Evolutionary conservation across 83 land plant species (phyloP).

Genomic region (Diphasiastrum complanatum): DNA sequence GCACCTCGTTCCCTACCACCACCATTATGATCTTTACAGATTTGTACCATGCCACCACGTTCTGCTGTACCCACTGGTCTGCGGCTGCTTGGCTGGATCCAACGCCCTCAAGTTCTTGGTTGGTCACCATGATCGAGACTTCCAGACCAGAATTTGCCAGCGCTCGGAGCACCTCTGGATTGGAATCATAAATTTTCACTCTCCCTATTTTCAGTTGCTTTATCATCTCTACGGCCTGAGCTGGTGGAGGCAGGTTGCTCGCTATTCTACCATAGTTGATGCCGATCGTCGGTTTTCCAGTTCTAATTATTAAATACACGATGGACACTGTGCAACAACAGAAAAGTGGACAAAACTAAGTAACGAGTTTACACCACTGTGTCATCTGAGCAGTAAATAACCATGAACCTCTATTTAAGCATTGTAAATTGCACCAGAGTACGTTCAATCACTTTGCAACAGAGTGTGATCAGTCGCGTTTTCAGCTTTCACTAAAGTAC

Average conservation of each 20-base stretch:
- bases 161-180: conserved; percentile 46
- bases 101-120: conserved; percentile 38
- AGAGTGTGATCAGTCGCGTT: too few relatives aligned
- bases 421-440: too few relatives aligned
- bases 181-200: conserved; percentile 55
- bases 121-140: conserved; percentile 40
- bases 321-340: too few relatives aligned
- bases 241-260: conserved; percentile 44
- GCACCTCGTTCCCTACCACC: conserved; percentile 54
- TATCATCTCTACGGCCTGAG: conserved; percentile 39
- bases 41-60: conserved; percentile 34
- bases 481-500: too few relatives aligned
- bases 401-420: too few relatives aligned
- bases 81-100: conserved; percentile 28
- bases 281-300: too few relatives aligned
- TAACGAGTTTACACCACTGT: too few relatives aligned
- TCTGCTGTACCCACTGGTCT: conserved; percentile 34
- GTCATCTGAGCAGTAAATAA: too few relatives aligned
- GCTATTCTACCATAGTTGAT: conserved; percentile 60
- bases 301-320: too few relatives aligned
- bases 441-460: too few relatives aligned
- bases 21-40: conserved; percentile 29
- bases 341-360: too few relatives aligned
- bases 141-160: conserved; percentile 29
- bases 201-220: conserved; percentile 32